Percentiles rank a stretch among this genome's conserved stretches.
phyloP scores from a whole-genome alignment of 129 eudicot species.

The Chrysanthemum makinoi region DNA sequence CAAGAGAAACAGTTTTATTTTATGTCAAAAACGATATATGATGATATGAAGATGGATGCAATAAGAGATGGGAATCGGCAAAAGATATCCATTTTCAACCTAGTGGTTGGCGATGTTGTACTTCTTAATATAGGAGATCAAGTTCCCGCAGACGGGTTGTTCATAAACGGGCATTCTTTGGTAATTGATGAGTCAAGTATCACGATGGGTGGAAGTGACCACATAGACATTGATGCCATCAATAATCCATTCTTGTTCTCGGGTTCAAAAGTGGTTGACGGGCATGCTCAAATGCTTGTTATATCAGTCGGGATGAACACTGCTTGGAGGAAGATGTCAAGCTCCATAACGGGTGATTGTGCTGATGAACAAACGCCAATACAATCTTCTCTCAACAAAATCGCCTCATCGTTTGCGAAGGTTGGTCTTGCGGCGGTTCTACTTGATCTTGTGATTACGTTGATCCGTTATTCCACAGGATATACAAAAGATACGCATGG shows the following conservation, averaged over 20 bases:
- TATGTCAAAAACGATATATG: background rate
- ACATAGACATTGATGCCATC: background rate
- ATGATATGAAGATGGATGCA: background rate
- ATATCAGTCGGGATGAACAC: slow-evolving; percentile 2
- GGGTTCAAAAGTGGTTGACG: background rate
- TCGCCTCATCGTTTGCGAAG: background rate
- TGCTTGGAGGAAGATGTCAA: background rate
- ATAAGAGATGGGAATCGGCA: background rate
- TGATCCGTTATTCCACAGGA: slow-evolving; percentile 1
- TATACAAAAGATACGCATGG: background rate
- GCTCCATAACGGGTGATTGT: background rate
- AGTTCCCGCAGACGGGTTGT: background rate
- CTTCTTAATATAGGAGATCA: background rate
- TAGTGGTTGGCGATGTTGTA: background rate
- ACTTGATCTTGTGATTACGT: background rate
- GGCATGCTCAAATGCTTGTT: background rate
- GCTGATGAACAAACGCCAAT: background rate
- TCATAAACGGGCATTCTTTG: slow-evolving; percentile 2
- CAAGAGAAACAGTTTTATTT: background rate
- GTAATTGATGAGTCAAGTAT: background rate
- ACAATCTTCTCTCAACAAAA: background rate
- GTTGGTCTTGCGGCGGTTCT: background rate
- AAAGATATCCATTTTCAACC: background rate
- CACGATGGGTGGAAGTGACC: background rate
- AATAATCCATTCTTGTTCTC: background rate